Conservation (phyloP, 2,329 filamentous ascomycete species). For the Juglanconis sp. region DNA sequence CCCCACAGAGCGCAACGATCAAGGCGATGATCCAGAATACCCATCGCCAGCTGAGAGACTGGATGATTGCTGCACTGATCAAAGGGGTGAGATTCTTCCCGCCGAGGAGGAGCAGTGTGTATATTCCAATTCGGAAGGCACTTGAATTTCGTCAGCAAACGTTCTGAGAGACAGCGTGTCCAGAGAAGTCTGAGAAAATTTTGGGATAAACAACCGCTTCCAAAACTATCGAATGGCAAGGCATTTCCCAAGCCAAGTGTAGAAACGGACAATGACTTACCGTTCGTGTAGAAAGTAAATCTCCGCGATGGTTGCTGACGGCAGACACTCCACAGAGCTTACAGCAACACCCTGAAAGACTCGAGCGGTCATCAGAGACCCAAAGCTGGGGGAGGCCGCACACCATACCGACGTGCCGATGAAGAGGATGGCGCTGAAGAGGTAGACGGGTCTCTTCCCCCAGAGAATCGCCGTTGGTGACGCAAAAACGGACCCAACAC, state of each 20-base stretch:
- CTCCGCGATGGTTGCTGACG: slow-evolving; percentile 90
- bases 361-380: slow-evolving; percentile 74
- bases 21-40: slow-evolving; percentile 88
- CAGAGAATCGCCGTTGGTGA: slow-evolving; percentile 89
- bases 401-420: slow-evolving; percentile 78
- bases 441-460: slow-evolving; percentile 88
- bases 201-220: not conserved
- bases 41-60: slow-evolving; percentile 80
- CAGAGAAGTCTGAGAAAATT: too few relatives aligned
- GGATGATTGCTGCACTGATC: slow-evolving; percentile 80
- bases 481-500: slow-evolving; percentile 77
- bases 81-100: slow-evolving; percentile 90
- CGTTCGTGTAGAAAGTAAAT: slow-evolving; percentile 95
- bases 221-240: too few relatives aligned
- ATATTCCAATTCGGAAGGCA: slow-evolving; percentile 89
- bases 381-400: slow-evolving; percentile 75
- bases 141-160: not conserved
- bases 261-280: not conserved
- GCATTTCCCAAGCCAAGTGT: not conserved
- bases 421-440: slow-evolving; percentile 74
- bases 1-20: slow-evolving; percentile 66
- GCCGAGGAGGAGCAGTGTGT: slow-evolving; percentile 81
- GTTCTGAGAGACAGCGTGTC: too few relatives aligned
- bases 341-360: slow-evolving; percentile 86
- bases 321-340: slow-evolving; percentile 86